phyloP scores from a whole-genome alignment of 2,329 filamentous ascomycete genomes.

The Exophiala viscosa region DNA sequence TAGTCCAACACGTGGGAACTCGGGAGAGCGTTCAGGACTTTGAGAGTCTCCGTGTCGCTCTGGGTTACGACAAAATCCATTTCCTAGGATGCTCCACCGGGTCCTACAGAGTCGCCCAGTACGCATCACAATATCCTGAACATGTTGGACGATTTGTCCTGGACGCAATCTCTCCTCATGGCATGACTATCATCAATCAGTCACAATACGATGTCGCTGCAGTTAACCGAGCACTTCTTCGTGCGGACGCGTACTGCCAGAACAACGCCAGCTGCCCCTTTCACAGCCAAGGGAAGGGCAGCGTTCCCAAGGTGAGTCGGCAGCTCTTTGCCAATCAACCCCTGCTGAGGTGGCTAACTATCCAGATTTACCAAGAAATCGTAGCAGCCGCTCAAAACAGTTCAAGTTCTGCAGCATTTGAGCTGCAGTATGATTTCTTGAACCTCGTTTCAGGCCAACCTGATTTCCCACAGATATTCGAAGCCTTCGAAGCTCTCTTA shows the following conservation, averaged over 20 bases:
- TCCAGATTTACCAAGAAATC: too few species aligned
- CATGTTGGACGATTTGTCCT: slow-evolving; percentile 3
- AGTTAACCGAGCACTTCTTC: slow-evolving; percentile 1
- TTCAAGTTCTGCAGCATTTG: too few species aligned
- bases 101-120: slow-evolving; percentile 4
- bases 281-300: not conserved
- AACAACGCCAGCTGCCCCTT: slow-evolving; percentile 8
- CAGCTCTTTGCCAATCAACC: too few species aligned
- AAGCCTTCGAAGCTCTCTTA: not conserved
- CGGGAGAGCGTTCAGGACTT: slow-evolving; percentile 6
- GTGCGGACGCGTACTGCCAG: slow-evolving; percentile 9
- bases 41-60: slow-evolving; percentile 4
- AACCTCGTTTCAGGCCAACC: not conserved
- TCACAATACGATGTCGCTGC: not conserved
- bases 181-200: not conserved
- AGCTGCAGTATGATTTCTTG: not conserved
- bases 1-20: slow-evolving; percentile 5
- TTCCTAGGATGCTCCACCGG: slow-evolving; percentile 4
- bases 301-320: not conserved
- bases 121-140: slow-evolving; percentile 2
- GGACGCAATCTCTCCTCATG: not conserved
- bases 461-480: slow-evolving; percentile 1
- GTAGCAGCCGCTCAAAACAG: too few species aligned
- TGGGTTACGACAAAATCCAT: slow-evolving; percentile 7
- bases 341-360: too few species aligned